These are phyloP conservation scores for Eurotiales sp. DNA, from an alignment of 2,329 filamentous ascomycete genomes.

Conservation along the genomic window DNA sequence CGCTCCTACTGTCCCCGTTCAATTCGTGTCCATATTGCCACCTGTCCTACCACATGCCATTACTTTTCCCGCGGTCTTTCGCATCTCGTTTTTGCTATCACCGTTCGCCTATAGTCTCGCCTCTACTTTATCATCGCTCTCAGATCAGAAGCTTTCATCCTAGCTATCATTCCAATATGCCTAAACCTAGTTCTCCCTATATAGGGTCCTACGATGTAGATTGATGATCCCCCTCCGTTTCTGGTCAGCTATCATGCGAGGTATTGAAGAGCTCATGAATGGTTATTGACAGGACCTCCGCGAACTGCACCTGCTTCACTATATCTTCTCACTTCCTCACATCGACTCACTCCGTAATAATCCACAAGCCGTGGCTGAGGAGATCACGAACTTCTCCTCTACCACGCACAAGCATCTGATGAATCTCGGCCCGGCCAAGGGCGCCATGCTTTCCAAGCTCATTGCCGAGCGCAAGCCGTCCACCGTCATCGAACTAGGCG, in stretches of 20 bases:
- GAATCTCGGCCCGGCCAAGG: constrained; percentile 75
- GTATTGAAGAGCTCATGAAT: too few relatives aligned
- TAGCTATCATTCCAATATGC: background rate
- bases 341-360: constrained; percentile 62
- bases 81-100: background rate
- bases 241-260: background rate
- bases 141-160: background rate
- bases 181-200: constrained; percentile 3
- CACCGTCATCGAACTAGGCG: constrained; percentile 73
- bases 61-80: background rate
- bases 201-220: constrained; percentile 15
- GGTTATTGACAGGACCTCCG: constrained; percentile 58
- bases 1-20: too few relatives aligned
- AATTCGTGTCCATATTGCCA: background rate
- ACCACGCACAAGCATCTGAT: constrained; percentile 67
- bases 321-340: constrained; percentile 60
- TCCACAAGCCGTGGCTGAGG: constrained; percentile 60
- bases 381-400: constrained; percentile 67
- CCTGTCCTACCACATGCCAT: too few relatives aligned
- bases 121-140: background rate
- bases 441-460: constrained; percentile 64
- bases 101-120: background rate
- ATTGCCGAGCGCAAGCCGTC: constrained; percentile 65
- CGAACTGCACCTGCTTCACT: constrained; percentile 69
- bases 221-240: background rate